Evolutionary conservation across 352 stramenopile genomes (phyloP), one percentile per base, ranked within the genome.

Genomic region (Discostella stelligera): DNA sequence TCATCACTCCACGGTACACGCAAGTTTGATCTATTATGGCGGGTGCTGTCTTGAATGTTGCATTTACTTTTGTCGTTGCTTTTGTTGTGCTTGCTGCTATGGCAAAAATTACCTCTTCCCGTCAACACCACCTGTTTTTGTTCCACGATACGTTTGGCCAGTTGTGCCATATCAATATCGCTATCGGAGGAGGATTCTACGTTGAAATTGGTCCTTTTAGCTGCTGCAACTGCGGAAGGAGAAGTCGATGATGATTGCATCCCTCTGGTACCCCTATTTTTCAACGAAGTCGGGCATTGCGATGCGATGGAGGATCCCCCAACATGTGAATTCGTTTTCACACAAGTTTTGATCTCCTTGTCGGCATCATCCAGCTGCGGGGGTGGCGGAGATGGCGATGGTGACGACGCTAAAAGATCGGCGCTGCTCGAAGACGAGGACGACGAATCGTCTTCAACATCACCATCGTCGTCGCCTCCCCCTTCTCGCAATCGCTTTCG

Each of bases 1-100:
- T 58, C 50, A 58, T 58, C 14, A 30, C 50, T 58, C 50, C 50
- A 58, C 14, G 18, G 50, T 58, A 30, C 32, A 23, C 21, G 21
- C 18, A 23, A 23, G 50, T 30, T 30, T 58, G 9, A 58, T 58
- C 48, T 14, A 55, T 18, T 55, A 10, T 21, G 3, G 48, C 16
- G 8, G 16, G 7, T 55, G 8, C 14, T 55, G 16, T 27, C 13
- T 20, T 52, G 46, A 20, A 2, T 55, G 16, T 20, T 55, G 48
- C 5, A 58, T 58, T 58, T 27, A n/a, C 23, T 27, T 0, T 30
- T 30, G 8, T 27, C 16, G 0, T 6, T 58, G 50, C 11, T 58
- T 1, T 18, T 8, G 50, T 18, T 8, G 50, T 11, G 18, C 3
- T 14, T 58, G 1, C 37, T 44, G 37, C 11, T 44, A 8, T 44